Evolutionary conservation across 2,329 filamentous ascomycete species (phyloP).

Genomic region (Colletotrichum truncatum): DNA sequence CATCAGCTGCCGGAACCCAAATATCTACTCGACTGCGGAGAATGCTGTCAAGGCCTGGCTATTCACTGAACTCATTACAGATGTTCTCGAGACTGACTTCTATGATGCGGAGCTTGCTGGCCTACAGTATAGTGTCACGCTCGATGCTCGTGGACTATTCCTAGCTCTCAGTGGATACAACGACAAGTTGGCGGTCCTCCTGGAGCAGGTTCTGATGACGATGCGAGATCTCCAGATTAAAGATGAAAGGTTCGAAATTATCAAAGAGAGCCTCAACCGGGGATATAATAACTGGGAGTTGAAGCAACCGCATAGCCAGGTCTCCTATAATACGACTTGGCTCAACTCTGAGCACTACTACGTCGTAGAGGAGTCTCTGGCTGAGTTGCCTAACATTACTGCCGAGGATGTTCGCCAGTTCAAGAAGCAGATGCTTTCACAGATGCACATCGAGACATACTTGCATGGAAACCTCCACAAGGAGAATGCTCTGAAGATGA

Average conservation of each 20-base stretch:
- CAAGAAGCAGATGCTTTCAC: too few species aligned
- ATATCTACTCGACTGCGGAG: slow-evolving; percentile 81
- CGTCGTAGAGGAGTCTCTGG: slow-evolving; percentile 81
- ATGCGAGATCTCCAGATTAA: slow-evolving; percentile 87
- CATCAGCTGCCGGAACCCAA: slow-evolving; percentile 80
- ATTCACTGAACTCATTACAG: slow-evolving; percentile 86
- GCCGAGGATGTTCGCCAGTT: too few species aligned
- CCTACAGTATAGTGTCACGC: slow-evolving; percentile 80
- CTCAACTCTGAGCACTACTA: slow-evolving; percentile 80
- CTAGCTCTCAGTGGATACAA: slow-evolving; percentile 91
- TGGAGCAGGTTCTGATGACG: slow-evolving; percentile 87
- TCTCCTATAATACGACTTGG: slow-evolving; percentile 84
- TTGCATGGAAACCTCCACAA: slow-evolving; percentile 94
- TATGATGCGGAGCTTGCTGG: slow-evolving; percentile 96
- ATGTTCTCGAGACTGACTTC: slow-evolving; percentile 90
- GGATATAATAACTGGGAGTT: slow-evolving; percentile 88
- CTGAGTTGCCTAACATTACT: slow-evolving; percentile 83
- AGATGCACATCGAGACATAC: slow-evolving; percentile 85
- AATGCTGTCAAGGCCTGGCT: slow-evolving; percentile 81
- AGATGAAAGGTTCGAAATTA: slow-evolving; percentile 86
- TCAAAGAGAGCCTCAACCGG: slow-evolving; percentile 85
- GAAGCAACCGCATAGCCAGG: slow-evolving; percentile 88
- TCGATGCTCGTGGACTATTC: slow-evolving; percentile 77
- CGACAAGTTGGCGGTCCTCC: slow-evolving; percentile 89
- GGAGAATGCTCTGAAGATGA: slow-evolving; percentile 88